These are phyloP conservation scores for Astrothelium macrocarpum DNA, from an alignment of 495 filamentous ascomycete species.

Conservation along the genomic window DNA sequence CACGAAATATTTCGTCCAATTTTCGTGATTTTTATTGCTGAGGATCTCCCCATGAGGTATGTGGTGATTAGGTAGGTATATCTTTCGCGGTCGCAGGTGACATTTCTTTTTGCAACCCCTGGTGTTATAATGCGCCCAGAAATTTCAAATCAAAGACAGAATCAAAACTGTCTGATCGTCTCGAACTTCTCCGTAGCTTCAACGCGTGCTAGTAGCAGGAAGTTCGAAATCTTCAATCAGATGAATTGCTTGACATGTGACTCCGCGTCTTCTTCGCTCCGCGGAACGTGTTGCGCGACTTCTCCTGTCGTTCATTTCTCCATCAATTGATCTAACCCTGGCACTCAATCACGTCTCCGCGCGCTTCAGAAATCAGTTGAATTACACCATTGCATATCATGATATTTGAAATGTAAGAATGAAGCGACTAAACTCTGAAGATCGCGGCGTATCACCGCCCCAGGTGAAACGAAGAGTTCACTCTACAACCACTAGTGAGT, in stretches of 20 bases:
- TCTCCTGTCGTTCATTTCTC: constrained; percentile 2
- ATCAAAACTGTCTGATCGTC: no score
- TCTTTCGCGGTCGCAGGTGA: no score
- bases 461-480: constrained; percentile 49
- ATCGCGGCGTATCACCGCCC: constrained; percentile 48
- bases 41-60: no score
- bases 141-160: no score
- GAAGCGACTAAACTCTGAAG: constrained; percentile 23
- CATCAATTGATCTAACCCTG: constrained; percentile 2
- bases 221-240: no score
- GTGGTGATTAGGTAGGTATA: no score
- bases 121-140: no score
- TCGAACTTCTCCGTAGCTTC: no score
- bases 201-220: no score
- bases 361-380: neutral
- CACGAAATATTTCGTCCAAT: no score
- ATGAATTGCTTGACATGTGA: neutral
- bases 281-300: neutral
- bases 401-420: neutral
- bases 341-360: neutral
- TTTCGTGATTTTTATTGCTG: no score
- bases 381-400: neutral
- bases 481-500: constrained; percentile 64
- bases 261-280: constrained; percentile 1
- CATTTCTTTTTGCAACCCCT: no score